A percentile compares a stretch with the other conserved stretches of the same genome.
These are phyloP conservation scores for Calophaca sinica DNA, from an alignment of 306 rosid genomes.

Conservation along the genomic window DNA sequence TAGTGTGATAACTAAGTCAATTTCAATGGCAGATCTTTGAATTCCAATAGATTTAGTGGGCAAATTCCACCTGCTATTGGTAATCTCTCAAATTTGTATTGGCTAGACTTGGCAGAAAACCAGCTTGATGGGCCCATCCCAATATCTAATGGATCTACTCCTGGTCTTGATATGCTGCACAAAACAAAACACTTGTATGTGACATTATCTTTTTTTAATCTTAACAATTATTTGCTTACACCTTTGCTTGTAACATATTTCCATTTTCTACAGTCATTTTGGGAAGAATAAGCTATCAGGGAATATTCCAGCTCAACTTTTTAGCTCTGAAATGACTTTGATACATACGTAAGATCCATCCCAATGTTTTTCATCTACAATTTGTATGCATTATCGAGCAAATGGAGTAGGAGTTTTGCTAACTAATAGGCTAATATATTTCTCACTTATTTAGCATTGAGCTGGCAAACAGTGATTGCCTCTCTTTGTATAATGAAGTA, in stretches of 20 bases:
- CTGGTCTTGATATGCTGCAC: slow-evolving; percentile 60
- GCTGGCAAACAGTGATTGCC: not conserved
- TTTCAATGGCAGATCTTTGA: slow-evolving; percentile 55
- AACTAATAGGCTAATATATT: slow-evolving; percentile 10
- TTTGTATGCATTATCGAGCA: slow-evolving; percentile 1
- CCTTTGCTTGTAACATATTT: slow-evolving; percentile 29
- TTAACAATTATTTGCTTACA: not conserved
- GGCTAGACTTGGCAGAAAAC: slow-evolving; percentile 59
- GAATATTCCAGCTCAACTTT: slow-evolving; percentile 59
- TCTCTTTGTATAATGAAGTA: not conserved
- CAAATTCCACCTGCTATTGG: slow-evolving; percentile 58
- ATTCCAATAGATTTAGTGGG: slow-evolving; percentile 54
- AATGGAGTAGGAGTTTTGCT: not conserved
- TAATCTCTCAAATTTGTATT: slow-evolving; percentile 50
- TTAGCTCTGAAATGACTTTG: slow-evolving; percentile 61
- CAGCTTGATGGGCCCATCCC: slow-evolving; percentile 56
- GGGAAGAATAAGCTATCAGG: slow-evolving; percentile 66
- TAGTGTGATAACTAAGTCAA: slow-evolving; percentile 19
- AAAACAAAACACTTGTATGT: slow-evolving; percentile 58
- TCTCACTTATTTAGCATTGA: slow-evolving; percentile 7
- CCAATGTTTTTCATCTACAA: slow-evolving; percentile 8
- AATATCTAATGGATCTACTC: slow-evolving; percentile 54
- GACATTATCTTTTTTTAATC: not conserved
- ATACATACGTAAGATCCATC: slow-evolving; percentile 67
- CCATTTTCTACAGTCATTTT: slow-evolving; percentile 63